phyloP scores from a whole-genome alignment of 306 rosid species.

The Cucumis sativus region Cucumber_9930_V3 NC_026655.2:31845501-31846000 shows the following conservation, averaged over 20 bases:
- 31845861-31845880: neutral
- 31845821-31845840: neutral
- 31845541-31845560: neutral
- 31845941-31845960: neutral
- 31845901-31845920: neutral
- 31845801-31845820: neutral
- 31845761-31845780: neutral
- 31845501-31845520: neutral
- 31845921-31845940: neutral
- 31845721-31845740: neutral
- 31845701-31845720: neutral
- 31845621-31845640: neutral
- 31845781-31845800: neutral
- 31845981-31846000: neutral
- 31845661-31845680: neutral
- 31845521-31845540: neutral
- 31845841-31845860: neutral
- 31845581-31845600: neutral
- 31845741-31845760: neutral
- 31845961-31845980: neutral
- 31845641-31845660: neutral
- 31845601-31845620: conserved; percentile 4
- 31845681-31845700: neutral
- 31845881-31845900: neutral
- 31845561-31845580: neutral